Evolutionary conservation across 2,329 filamentous ascomycete species (phyloP).

Genomic region (Catunica adiposa): DNA sequence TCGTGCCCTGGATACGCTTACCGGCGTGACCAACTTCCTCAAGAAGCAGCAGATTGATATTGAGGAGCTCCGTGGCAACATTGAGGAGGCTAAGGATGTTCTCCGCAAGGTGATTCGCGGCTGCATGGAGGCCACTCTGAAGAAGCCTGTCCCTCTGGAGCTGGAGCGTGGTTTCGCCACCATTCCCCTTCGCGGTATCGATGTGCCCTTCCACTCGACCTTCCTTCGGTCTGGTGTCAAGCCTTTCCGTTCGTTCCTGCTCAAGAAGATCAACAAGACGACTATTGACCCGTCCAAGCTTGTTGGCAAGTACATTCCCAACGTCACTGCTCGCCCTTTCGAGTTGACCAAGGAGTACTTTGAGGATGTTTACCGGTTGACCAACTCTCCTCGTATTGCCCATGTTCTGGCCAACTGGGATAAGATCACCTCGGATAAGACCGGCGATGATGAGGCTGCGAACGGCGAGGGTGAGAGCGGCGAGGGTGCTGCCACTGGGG

Average conservation of each 20-base stretch:
- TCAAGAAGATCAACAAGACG: slow-evolving; percentile 99
- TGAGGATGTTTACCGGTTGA: slow-evolving; percentile 92
- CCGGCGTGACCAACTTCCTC: slow-evolving; percentile 80
- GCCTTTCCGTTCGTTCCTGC: slow-evolving; percentile 92
- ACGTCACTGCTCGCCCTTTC: slow-evolving; percentile 92
- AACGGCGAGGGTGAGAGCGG: slow-evolving; percentile 3
- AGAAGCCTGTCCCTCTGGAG: slow-evolving; percentile 75
- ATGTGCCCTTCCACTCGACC: slow-evolving; percentile 97
- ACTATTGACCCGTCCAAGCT: slow-evolving; percentile 94
- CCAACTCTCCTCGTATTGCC: slow-evolving; percentile 64
- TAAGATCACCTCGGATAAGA: slow-evolving; percentile 43
- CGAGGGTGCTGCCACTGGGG: neutral
- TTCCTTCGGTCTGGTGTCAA: slow-evolving; percentile 97
- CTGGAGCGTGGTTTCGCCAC: slow-evolving; percentile 92
- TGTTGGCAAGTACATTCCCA: slow-evolving; percentile 96
- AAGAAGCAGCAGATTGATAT: slow-evolving; percentile 97
- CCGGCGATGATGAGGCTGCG: slow-evolving; percentile 18
- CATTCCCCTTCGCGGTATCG: slow-evolving; percentile 90
- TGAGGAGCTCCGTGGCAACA: slow-evolving; percentile 71
- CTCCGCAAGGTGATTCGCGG: slow-evolving; percentile 81
- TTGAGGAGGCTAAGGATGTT: slow-evolving; percentile 83
- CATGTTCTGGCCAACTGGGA: slow-evolving; percentile 78
- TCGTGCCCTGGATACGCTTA: slow-evolving; percentile 53
- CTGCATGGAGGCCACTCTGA: slow-evolving; percentile 70
- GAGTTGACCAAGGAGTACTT: slow-evolving; percentile 97